Evolutionary conservation across 345 rosid species (phyloP), one percentile per base, ranked within the genome.

Genomic region (Psidium guajava): DNA sequence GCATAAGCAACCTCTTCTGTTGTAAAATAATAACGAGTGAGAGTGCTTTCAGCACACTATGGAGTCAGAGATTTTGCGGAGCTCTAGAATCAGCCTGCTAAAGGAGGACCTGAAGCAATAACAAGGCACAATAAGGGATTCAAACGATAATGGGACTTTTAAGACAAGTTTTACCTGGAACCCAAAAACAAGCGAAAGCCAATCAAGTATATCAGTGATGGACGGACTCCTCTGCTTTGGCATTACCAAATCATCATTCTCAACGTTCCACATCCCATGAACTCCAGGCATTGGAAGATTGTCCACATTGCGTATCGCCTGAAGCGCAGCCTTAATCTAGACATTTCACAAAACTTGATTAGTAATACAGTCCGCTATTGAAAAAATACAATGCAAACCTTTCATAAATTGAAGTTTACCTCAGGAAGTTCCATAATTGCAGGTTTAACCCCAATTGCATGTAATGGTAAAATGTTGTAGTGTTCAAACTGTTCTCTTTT

Each of bases 141-240:
- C 44, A 82, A 89, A 85, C 14, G 54, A 82, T 64, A 82, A 85
- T 22, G 80, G 83, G 69, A 57, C 84, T 21, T 73, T 86, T 75
- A 87, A 80, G 44, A 50, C n/a, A 84, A 73, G 82, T 51, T 75
- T 86, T 89, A 98, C 99, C 98, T 98, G 99, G 94, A 98, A 98
- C 54, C 99, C 99, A 91, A 98, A 98, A 88, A 91, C 77, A 73
- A 91, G 91, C 77, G 97, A 93, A 90, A 98, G 97, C 99, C 99
- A 98, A 83, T 98, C 98, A 61, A 98, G 95, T 82, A 98, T 88
- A 88, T 95, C 99, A 85, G 85, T 85, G 87, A 52, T 88, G 83
- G 92, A 85, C 88, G 86, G 93, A 86, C 54, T 82, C 86, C 90
- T 90, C 88, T 91, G 93, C 87, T 87, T 89, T 51, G 88, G 88